A percentile compares a stretch with the other conserved stretches of the same genome.
phyloP scores from a whole-genome alignment of 768 basidiomycete genomes.

The Podaxis sp. region DNA sequence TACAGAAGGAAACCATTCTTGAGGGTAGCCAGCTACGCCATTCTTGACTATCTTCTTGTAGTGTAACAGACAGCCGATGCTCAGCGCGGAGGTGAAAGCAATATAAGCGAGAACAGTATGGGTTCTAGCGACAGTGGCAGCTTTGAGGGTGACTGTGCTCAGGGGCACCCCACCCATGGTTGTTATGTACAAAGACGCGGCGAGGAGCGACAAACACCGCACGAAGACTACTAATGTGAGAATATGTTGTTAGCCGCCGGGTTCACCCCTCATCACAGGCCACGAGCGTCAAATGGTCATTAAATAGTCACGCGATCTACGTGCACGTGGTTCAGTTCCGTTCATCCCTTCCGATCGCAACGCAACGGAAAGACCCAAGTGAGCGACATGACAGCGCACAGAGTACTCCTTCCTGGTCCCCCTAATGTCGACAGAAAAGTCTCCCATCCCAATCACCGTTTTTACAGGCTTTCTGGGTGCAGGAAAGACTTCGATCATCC shows the following conservation, averaged over 20 bases:
- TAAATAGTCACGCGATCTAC: no score
- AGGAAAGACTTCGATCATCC: slow-evolving; percentile 78
- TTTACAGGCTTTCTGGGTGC: slow-evolving; percentile 94
- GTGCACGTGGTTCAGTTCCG: no score
- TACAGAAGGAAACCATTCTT: slow-evolving; percentile 92
- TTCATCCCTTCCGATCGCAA: no score
- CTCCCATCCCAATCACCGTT: slow-evolving; percentile 81
- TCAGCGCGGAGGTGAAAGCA: slow-evolving; percentile 66
- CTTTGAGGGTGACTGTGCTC: slow-evolving; percentile 35
- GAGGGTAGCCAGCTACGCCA: slow-evolving; percentile 73
- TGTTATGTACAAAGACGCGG: neutral
- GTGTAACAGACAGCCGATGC: slow-evolving; percentile 65
- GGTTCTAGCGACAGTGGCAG: slow-evolving; percentile 52
- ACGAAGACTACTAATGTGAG: no score
- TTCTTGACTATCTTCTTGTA: slow-evolving; percentile 88
- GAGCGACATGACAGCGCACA: neutral
- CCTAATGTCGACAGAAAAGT: neutral
- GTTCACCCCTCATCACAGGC: no score
- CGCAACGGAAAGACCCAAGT: neutral
- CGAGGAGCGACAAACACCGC: no score
- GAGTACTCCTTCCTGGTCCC: neutral
- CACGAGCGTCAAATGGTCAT: no score
- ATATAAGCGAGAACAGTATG: slow-evolving; percentile 66
- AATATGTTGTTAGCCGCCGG: no score
- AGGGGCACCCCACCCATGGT: slow-evolving; percentile 13